Conservation (phyloP, 148 eudicot genomes). For the Vaccinium corymbosum region DNA sequence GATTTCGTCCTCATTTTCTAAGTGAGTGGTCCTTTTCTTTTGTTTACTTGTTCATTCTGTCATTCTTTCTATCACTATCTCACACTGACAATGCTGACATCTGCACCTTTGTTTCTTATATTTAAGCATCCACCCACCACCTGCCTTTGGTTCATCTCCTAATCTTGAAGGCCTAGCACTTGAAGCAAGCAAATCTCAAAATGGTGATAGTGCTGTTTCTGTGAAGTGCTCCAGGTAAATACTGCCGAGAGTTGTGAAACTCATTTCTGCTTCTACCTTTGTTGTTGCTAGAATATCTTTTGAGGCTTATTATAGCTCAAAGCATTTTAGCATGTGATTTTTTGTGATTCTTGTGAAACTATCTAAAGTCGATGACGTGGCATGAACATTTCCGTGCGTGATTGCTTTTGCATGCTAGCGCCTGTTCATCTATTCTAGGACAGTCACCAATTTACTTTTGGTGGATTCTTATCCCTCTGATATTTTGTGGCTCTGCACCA, state of each 20-base stretch:
- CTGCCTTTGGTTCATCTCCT: conserved; percentile 94
- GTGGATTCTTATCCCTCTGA: neutral
- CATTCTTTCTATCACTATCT: neutral
- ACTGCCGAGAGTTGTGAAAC: neutral
- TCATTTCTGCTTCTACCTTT: neutral
- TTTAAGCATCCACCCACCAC: conserved; percentile 78
- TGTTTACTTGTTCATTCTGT: neutral
- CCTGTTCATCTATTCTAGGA: neutral
- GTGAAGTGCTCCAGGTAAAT: conserved; percentile 57
- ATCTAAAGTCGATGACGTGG: neutral
- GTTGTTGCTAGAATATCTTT: neutral
- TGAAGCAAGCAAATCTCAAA: conserved; percentile 63
- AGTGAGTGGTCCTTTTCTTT: conserved; percentile 1
- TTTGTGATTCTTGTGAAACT: neutral
- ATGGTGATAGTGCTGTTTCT: conserved; percentile 52
- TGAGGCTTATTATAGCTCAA: neutral
- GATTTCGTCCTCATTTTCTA: neutral
- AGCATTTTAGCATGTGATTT: neutral
- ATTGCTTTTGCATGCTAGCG: neutral
- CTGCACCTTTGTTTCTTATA: conserved; percentile 5
- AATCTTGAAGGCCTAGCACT: conserved; percentile 97
- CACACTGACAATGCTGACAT: conserved; percentile 17
- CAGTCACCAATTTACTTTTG: neutral
- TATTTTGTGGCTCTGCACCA: neutral
- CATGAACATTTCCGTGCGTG: neutral